Evolutionary conservation across 2,329 filamentous ascomycete genomes (phyloP), one percentile per base, ranked within the genome.

Genomic region (Fusarium buxicola): DNA sequence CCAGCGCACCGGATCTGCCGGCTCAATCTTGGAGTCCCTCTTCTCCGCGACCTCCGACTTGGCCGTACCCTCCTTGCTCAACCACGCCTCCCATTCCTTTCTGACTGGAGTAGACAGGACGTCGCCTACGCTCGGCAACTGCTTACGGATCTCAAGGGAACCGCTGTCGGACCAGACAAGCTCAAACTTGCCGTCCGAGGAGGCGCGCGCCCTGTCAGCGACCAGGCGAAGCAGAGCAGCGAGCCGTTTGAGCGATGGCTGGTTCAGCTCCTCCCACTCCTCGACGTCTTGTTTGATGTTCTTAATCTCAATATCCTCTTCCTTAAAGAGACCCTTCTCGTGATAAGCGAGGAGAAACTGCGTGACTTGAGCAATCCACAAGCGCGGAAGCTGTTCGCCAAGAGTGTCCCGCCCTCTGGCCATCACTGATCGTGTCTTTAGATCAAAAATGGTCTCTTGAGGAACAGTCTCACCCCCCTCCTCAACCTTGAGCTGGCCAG

Each of bases 291-390:
- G 58, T 1, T 61, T 55, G 3, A 78, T 67, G 32, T 79, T 68
- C 15, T 63, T 63, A 28, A 80, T 63, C 25, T 71, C 58, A 2
- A 76, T 74, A 8, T 81, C 73, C 0, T 69, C 50, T 7, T 56
- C 34, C 8, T 6, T 39, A 51, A 82, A 81, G 1, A 63, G 7
- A 1, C 78, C 77, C 2, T 38, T 46, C 6, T 66, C 51, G 44
- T 82, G 80, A 55, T 76, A 79, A 1, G 77, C 80, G 2, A 81
- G 63, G 25, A 82, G 66, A 34, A 82, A 76, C 8, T 74, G 75
- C 1, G 74, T 67, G 5, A 77, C 72, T 51, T 79, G 79, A 1
- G 73, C 54, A 1, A 78, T 54, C 80, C 80, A 82, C 8, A 82
- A 68, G 0, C 78, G 78, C 5, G 77, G 78, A 9, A 82, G 63